Evolutionary conservation across 164 flowering plant species (phyloP).

Genomic region (Berberis thunbergii): DNA sequence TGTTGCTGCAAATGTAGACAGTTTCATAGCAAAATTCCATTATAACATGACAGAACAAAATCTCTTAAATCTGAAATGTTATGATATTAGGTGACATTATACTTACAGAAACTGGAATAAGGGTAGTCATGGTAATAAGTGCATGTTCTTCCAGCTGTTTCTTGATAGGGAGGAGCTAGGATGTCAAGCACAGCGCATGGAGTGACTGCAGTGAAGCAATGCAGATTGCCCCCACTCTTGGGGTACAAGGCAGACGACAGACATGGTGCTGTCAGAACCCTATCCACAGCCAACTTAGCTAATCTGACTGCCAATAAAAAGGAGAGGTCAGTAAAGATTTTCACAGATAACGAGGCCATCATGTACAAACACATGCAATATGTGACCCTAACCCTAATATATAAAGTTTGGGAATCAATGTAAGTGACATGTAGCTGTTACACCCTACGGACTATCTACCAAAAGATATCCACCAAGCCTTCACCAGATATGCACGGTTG

Average conservation of each 20-base stretch:
- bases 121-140: conserved; percentile 83
- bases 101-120: conserved; percentile 61
- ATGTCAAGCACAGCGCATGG: conserved; percentile 93
- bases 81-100: not conserved
- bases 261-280: conserved; percentile 60
- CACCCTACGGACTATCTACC: no score
- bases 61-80: not conserved
- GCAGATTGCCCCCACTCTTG: conserved; percentile 74
- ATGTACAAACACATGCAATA: no score
- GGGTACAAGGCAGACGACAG: conserved; percentile 67
- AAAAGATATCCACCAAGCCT: no score
- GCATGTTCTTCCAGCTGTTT: conserved; percentile 71
- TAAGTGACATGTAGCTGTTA: no score
- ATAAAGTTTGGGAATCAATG: no score
- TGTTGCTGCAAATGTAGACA: conserved; percentile 21
- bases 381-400: no score
- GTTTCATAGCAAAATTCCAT: not conserved
- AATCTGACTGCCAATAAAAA: conserved; percentile 51
- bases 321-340: not conserved
- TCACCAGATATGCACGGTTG: no score
- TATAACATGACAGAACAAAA: not conserved
- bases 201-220: conserved; percentile 85
- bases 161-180: conserved; percentile 82
- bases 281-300: conserved; percentile 71
- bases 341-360: not conserved